A percentile compares a stretch with the other conserved stretches of the same genome.
phyloP scores from a whole-genome alignment of 306 rosid genomes.

The Cyamopsis tetragonoloba region DNA sequence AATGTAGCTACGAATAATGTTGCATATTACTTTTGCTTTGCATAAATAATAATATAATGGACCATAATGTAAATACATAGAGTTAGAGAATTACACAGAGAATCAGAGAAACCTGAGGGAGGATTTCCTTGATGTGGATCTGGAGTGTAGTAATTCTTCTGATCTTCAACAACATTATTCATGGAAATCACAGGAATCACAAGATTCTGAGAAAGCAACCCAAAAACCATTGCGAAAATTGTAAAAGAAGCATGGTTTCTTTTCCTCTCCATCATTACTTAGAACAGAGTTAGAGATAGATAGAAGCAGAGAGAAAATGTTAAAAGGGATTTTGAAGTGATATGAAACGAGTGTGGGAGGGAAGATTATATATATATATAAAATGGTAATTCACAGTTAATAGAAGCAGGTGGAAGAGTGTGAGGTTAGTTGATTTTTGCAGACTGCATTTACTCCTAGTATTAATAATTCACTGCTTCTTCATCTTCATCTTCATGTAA shows the following conservation, averaged over 20 bases:
- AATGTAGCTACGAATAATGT: not conserved
- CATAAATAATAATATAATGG: not conserved
- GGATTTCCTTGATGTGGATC: conserved; percentile 59
- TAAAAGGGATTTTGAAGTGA: conserved; percentile 24
- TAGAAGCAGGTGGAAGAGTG: conserved; percentile 62
- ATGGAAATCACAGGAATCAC: conserved; percentile 48
- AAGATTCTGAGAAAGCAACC: conserved; percentile 56
- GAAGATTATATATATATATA: too few relatives aligned
- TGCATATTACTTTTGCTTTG: not conserved
- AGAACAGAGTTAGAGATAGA: not conserved
- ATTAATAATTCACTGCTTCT: conserved; percentile 36
- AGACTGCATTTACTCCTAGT: conserved; percentile 65
- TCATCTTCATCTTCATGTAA: too few relatives aligned
- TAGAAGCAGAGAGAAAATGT: not conserved
- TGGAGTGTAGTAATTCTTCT: conserved; percentile 64
- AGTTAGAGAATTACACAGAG: conserved; percentile 32
- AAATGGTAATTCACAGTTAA: conserved; percentile 49
- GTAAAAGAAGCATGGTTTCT: conserved; percentile 38
- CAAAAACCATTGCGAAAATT: conserved; percentile 42
- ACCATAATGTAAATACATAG: not conserved
- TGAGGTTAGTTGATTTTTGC: conserved; percentile 71
- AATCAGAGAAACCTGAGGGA: conserved; percentile 45
- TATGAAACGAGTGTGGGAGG: conserved; percentile 17
- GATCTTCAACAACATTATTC: conserved; percentile 51
- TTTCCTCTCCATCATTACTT: conserved; percentile 43